Conservation (phyloP, 192 early-diverging fungal genomes). For the Lobosporangium transversale region DNA sequence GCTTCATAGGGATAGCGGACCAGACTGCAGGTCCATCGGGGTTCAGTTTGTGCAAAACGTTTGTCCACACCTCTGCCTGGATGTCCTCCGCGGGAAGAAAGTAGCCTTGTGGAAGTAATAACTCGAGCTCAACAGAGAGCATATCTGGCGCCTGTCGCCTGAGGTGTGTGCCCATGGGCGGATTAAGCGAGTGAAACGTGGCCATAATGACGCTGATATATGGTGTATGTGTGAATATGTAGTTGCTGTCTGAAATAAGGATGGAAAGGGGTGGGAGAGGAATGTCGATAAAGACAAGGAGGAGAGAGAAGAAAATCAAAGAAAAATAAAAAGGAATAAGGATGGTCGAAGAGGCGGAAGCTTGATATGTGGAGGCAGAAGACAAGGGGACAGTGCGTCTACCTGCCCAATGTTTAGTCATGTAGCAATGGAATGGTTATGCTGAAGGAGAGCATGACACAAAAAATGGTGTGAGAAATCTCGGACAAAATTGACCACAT, state of each 20-base stretch:
- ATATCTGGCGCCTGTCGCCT: conserved; percentile 28
- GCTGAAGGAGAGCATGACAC: no score
- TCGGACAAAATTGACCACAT: no score
- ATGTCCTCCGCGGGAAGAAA: conserved; percentile 42
- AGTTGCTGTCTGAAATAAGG: no score
- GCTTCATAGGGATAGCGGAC: conserved; percentile 37
- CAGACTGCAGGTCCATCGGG: conserved; percentile 42
- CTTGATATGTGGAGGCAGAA: no score
- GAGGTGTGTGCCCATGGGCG: conserved; percentile 37
- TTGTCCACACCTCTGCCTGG: conserved; percentile 45
- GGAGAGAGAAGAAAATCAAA: not conserved
- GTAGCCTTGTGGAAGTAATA: conserved; percentile 32
- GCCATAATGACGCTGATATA: conserved; percentile 16
- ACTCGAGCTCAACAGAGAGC: conserved; percentile 36
- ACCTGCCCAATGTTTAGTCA: no score
- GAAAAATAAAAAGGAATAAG: not conserved
- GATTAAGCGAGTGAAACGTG: conserved; percentile 35
- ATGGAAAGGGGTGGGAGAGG: not conserved
- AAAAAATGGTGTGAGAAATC: no score
- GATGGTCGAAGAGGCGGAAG: not conserved
- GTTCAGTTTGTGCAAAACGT: conserved; percentile 36
- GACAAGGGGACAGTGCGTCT: no score
- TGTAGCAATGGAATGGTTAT: no score
- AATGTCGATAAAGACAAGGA: conserved; percentile 1
- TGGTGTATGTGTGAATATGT: not conserved